A percentile compares a stretch with the other conserved stretches of the same genome.
phyloP scores from a whole-genome alignment of 805 yeast genomes.

The Candida adriatica region DNA sequence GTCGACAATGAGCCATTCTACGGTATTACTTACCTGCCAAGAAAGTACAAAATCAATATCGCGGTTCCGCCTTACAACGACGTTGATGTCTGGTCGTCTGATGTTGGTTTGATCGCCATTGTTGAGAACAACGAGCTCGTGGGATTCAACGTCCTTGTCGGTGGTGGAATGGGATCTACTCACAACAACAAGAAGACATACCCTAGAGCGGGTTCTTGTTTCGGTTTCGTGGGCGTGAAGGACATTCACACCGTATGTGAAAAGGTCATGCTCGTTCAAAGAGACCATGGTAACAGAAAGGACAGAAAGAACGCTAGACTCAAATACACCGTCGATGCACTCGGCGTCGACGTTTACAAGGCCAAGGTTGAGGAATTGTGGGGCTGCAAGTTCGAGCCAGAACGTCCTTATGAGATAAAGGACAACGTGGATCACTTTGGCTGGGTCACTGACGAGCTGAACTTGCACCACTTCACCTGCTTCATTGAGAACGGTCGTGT shows the following conservation, averaged over 20 bases:
- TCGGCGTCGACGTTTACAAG: slow-evolving; percentile 84
- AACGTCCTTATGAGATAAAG: slow-evolving; percentile 67
- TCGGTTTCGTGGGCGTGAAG: slow-evolving; percentile 68
- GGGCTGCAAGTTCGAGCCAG: slow-evolving; percentile 68
- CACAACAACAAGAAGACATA: slow-evolving; percentile 95
- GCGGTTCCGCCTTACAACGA: slow-evolving; percentile 96
- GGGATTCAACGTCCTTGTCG: slow-evolving; percentile 87
- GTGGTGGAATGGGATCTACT: slow-evolving; percentile 99
- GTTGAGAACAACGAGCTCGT: slow-evolving; percentile 52
- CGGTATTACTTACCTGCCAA: slow-evolving; percentile 81
- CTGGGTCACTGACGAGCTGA: slow-evolving; percentile 83
- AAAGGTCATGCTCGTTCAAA: slow-evolving; percentile 87
- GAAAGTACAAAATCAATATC: slow-evolving; percentile 92
- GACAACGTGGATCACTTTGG: slow-evolving; percentile 91
- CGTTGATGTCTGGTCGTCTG: slow-evolving; percentile 94
- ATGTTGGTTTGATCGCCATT: slow-evolving; percentile 87
- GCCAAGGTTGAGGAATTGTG: slow-evolving; percentile 74
- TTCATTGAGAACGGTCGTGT: slow-evolving; percentile 96
- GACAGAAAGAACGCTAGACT: slow-evolving; percentile 97
- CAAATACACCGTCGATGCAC: slow-evolving; percentile 91
- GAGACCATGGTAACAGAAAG: slow-evolving; percentile 91
- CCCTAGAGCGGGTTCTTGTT: slow-evolving; percentile 86
- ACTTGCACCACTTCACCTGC: slow-evolving; percentile 84
- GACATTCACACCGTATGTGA: slow-evolving; percentile 77
- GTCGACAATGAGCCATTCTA: slow-evolving; percentile 83